Percentiles rank a stretch among this genome's conserved stretches.
phyloP scores from a whole-genome alignment of 192 early-diverging fungal genomes.

The Mortierella claussenii region DNA sequence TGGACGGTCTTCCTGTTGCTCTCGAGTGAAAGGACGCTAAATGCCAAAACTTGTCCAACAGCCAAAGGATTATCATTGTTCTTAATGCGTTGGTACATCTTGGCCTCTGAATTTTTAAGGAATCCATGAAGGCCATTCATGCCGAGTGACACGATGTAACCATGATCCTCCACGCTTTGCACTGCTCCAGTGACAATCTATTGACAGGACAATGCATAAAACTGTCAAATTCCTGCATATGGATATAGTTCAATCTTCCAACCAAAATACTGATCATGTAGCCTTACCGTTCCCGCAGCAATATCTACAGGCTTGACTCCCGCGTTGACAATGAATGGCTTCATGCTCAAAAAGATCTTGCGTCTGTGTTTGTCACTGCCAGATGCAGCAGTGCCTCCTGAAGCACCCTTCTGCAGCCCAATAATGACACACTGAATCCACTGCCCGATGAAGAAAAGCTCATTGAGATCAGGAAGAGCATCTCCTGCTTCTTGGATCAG shows the following conservation, averaged over 20 bases:
- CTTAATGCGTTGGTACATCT: constrained; percentile 68
- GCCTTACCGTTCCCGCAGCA: constrained; percentile 71
- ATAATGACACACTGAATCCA: constrained; percentile 80
- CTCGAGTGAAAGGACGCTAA: constrained; percentile 69
- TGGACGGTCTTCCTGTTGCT: constrained; percentile 72
- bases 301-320: constrained; percentile 73
- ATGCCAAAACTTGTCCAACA: constrained; percentile 81
- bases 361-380: constrained; percentile 57
- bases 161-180: constrained; percentile 91
- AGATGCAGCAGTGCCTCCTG: constrained; percentile 31
- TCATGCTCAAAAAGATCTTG: constrained; percentile 79
- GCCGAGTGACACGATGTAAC: constrained; percentile 85
- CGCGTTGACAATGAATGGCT: constrained; percentile 82
- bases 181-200: constrained; percentile 75
- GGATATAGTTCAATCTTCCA: not conserved
- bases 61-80: constrained; percentile 69
- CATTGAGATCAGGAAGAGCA: constrained; percentile 72
- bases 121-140: constrained; percentile 78
- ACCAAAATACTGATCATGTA: not conserved
- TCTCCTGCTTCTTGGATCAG: constrained; percentile 76
- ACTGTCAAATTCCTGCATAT: not conserved
- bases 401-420: constrained; percentile 58
- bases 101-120: constrained; percentile 73
- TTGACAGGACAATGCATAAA: constrained; percentile 3
- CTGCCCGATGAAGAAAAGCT: constrained; percentile 86